Conservation (phyloP, 345 rosid genomes). For the Salix exigua region DNA sequence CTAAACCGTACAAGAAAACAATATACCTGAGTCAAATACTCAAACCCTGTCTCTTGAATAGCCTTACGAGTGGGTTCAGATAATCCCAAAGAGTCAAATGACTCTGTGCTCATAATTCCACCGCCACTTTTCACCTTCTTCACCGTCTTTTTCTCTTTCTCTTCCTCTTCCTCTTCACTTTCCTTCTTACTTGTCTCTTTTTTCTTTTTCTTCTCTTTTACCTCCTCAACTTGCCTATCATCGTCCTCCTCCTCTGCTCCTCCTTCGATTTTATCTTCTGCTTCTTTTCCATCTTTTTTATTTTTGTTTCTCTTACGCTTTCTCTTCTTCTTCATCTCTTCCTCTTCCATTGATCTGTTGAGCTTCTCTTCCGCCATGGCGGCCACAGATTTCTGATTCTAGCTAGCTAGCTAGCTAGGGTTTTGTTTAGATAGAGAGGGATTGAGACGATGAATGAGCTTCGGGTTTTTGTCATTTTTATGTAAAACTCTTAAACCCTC, state of each 20-base stretch:
- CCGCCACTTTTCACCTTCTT: conserved; percentile 31
- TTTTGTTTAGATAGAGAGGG: neutral
- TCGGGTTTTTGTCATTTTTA: neutral
- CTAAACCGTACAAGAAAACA: neutral
- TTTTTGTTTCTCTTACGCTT: conserved; percentile 23
- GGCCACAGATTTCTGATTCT: neutral
- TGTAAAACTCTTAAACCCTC: neutral
- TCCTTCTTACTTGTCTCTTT: neutral
- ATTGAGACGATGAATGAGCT: neutral
- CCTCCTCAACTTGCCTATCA: neutral
- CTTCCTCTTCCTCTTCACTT: conserved; percentile 13
- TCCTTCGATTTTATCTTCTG: neutral
- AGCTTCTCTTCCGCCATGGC: neutral
- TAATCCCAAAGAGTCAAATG: conserved; percentile 65
- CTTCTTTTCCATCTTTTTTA: neutral
- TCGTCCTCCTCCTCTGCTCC: conserved; percentile 3
- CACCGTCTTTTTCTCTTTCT: conserved; percentile 19
- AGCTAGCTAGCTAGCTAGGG: neutral
- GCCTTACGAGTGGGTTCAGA: conserved; percentile 65
- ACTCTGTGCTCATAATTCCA: conserved; percentile 76
- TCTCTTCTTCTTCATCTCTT: conserved; percentile 7
- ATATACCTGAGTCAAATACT: conserved; percentile 77
- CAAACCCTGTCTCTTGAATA: conserved; percentile 72
- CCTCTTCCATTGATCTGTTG: neutral
- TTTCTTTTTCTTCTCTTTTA: neutral